Base-by-base conservation (phyloP, 192 early-diverging fungal species). In the Backusella liffmaniae region DNA sequence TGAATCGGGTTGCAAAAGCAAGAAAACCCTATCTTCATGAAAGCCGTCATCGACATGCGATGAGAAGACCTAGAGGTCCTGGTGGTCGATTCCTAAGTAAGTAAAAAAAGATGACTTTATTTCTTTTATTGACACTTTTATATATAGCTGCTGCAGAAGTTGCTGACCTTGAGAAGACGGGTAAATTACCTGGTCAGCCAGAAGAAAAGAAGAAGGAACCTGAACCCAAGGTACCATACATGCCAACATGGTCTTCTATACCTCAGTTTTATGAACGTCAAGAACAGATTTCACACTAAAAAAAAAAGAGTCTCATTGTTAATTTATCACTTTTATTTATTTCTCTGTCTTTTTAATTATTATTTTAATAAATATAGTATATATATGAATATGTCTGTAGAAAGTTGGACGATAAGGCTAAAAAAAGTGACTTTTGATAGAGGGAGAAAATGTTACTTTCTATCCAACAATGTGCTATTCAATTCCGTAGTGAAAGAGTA, bases 21-120 rank as follows among this genome's bases (percentile, higher is more conserved):
- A 89, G 94, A 76, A 94, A 94, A 89, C 95, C 94, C 15, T 99
- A 99, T 84, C 85, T 98, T 68, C 98, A 99, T 82, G 98, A 99
- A 79, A 96, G 95, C 8, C 89, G 98, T 41, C 98, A 99, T 72
- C 91, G 92, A 67, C 98, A 99, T 81, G 98, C 98, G 0, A 97
- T 99, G 96, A 86, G 96, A 62, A 87, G 98, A 29, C 97, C 97
- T 35, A 88, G 98, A 42, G 98, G 98, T 6, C 97, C 97, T 3
- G 98, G 98, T 32, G 98, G 98, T 13, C 86, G 98, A 8, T 99
- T 99, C 82, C 83, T 99, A 62, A 96, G 81, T 82, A 73, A 76
- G 74, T 66, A 62, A 29, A 34, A 18, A 10, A 29, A 26, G 12
- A 39, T 15, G 66, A 41, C 30, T 30, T 30, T 1, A 1, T 30